phyloP scores from a whole-genome alignment of 2,329 filamentous ascomycete genomes.

The Curvularia eragrostidis region DNA sequence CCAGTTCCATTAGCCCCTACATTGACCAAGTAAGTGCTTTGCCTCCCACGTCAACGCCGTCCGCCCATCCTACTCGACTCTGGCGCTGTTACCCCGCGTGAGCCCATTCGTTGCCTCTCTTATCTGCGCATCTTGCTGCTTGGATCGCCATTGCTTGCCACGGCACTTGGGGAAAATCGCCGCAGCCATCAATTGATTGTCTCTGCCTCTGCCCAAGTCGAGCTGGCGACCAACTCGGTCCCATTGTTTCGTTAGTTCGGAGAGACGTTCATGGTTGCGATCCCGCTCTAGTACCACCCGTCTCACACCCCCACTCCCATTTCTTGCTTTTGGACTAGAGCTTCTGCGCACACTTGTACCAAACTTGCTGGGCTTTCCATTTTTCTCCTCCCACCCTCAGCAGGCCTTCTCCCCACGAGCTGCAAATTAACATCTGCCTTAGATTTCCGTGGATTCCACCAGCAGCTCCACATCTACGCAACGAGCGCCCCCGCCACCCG shows the following conservation, averaged over 20 bases:
- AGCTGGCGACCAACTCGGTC: slow-evolving; percentile 30
- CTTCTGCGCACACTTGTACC: slow-evolving; percentile 10
- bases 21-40: slow-evolving; percentile 45
- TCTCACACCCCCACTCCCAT: slow-evolving; percentile 15
- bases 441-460: slow-evolving; percentile 32
- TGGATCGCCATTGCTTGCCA: slow-evolving; percentile 37
- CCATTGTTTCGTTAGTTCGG: slow-evolving; percentile 22
- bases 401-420: not conserved
- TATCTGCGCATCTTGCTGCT: slow-evolving; percentile 40
- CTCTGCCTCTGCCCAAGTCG: slow-evolving; percentile 19
- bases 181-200: slow-evolving; percentile 30
- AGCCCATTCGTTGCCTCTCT: slow-evolving; percentile 43
- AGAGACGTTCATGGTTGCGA: slow-evolving; percentile 19
- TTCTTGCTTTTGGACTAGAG: slow-evolving; percentile 31
- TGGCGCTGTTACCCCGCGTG: slow-evolving; percentile 35
- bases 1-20: slow-evolving; percentile 33
- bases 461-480: slow-evolving; percentile 34
- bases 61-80: slow-evolving; percentile 9
- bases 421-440: slow-evolving; percentile 22
- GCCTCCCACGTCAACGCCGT: slow-evolving; percentile 19
- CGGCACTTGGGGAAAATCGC: slow-evolving; percentile 28
- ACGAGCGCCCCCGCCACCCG: slow-evolving; percentile 33
- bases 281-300: slow-evolving; percentile 12
- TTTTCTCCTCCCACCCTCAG: not conserved
- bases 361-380: not conserved